These are phyloP conservation scores for Alternaria longipes DNA, from an alignment of 2,329 filamentous ascomycete genomes.

Conservation along the genomic window DNA sequence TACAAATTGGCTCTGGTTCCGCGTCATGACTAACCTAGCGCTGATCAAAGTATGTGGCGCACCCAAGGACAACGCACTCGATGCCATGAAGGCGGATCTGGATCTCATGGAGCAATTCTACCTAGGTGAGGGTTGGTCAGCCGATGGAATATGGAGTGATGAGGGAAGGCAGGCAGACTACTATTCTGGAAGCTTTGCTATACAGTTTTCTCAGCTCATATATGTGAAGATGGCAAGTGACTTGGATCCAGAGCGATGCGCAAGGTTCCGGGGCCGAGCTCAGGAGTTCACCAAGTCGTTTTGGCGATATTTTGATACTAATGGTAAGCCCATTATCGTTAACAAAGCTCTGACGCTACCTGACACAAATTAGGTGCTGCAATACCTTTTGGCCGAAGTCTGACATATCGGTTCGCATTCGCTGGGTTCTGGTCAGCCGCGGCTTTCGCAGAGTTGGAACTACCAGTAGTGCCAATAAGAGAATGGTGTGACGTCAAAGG, in stretches of 20 bases:
- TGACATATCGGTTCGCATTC: conserved; percentile 63
- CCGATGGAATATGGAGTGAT: conserved; percentile 57
- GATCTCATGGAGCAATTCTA: conserved; percentile 58
- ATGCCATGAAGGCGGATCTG: conserved; percentile 55
- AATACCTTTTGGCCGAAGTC: conserved; percentile 62
- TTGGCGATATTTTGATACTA: conserved; percentile 60
- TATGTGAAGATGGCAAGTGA: conserved; percentile 57
- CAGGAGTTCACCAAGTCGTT: conserved; percentile 54
- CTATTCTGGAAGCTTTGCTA: conserved; percentile 64
- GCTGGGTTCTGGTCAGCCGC: conserved; percentile 60
- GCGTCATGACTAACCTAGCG: conserved; percentile 61
- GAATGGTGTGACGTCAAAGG: conserved; percentile 58
- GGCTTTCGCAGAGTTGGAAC: conserved; percentile 54
- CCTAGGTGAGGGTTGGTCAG: conserved; percentile 58
- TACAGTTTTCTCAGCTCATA: conserved; percentile 62
- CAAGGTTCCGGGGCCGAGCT: conserved; percentile 53
- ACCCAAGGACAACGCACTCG: conserved; percentile 44
- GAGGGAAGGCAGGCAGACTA: conserved; percentile 59
- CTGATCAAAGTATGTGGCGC: conserved; percentile 55
- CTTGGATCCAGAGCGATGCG: conserved; percentile 52
- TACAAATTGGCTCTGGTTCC: conserved; percentile 65
- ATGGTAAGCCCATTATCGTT: conserved; percentile 44
- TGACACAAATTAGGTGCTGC: conserved; percentile 52
- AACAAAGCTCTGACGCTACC: not conserved
- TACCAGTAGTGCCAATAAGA: conserved; percentile 50